Percentiles rank a stretch among this genome's conserved stretches.
Conservation (phyloP, 129 eudicot species). For the Pittosporum tobira region DNA sequence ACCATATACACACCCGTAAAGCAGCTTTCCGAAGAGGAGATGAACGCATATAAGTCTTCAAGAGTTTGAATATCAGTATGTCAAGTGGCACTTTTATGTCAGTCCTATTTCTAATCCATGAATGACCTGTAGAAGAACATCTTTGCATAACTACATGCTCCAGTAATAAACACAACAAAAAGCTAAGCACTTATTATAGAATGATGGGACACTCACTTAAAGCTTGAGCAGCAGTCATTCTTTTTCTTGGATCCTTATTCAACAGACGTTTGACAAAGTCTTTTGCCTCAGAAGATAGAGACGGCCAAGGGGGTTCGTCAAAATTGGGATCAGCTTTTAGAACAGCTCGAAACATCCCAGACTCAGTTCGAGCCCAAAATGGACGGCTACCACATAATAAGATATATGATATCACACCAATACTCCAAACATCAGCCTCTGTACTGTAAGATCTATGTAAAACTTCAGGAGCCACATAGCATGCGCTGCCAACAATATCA, state of each 20-base stretch:
- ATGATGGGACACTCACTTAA: slow-evolving; percentile 39
- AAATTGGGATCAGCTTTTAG: slow-evolving; percentile 90
- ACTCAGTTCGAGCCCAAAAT: slow-evolving; percentile 97
- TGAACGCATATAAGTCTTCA: slow-evolving; percentile 90
- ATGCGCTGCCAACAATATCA: slow-evolving; percentile 96
- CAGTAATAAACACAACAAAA: not conserved
- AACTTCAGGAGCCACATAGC: slow-evolving; percentile 98
- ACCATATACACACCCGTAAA: slow-evolving; percentile 49
- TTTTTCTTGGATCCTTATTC: slow-evolving; percentile 84
- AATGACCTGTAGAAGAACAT: slow-evolving; percentile 61
- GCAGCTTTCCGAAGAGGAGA: slow-evolving; percentile 94
- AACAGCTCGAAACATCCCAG: slow-evolving; percentile 90
- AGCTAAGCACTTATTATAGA: not conserved
- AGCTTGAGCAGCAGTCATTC: slow-evolving; percentile 97
- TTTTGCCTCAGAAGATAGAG: slow-evolving; percentile 71
- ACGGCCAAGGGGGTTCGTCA: slow-evolving; percentile 95
- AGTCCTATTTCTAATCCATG: slow-evolving; percentile 58
- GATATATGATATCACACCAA: slow-evolving; percentile 87
- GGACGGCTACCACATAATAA: slow-evolving; percentile 96
- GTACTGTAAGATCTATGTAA: slow-evolving; percentile 87
- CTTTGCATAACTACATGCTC: not conserved
- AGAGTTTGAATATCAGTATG: slow-evolving; percentile 55
- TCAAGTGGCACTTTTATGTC: slow-evolving; percentile 77
- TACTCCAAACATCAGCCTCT: slow-evolving; percentile 97
- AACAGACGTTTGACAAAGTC: slow-evolving; percentile 79